phyloP scores from a whole-genome alignment of 2,329 filamentous ascomycete species.

The Fusarium camptoceras region DNA sequence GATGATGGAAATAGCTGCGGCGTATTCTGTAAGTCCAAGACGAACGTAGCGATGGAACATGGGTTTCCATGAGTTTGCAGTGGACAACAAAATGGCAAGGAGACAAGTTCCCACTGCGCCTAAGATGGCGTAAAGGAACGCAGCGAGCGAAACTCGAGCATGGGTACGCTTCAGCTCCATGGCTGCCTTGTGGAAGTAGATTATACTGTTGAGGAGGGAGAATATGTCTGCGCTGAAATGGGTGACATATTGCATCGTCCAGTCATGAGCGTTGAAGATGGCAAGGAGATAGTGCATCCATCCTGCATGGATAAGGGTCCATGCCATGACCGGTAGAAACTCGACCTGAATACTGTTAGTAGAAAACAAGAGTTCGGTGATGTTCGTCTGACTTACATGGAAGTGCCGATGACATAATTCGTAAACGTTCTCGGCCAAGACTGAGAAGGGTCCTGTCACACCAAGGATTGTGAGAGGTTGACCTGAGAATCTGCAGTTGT shows the following conservation, averaged over 20 bases:
- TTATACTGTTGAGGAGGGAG: slow-evolving; percentile 73
- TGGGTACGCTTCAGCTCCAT: slow-evolving; percentile 73
- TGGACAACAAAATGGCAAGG: slow-evolving; percentile 70
- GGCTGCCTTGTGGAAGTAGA: slow-evolving; percentile 75
- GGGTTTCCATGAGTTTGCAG: slow-evolving; percentile 70
- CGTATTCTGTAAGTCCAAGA: slow-evolving; percentile 71
- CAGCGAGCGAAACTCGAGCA: slow-evolving; percentile 66
- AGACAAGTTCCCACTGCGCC: slow-evolving; percentile 73
- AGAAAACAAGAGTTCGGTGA: not conserved
- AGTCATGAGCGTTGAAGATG: slow-evolving; percentile 75
- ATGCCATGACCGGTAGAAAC: slow-evolving; percentile 76
- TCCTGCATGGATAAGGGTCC: slow-evolving; percentile 72
- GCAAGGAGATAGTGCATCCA: slow-evolving; percentile 75
- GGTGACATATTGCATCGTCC: slow-evolving; percentile 77
- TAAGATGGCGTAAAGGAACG: slow-evolving; percentile 73
- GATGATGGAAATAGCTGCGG: slow-evolving; percentile 74
- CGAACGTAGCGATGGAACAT: slow-evolving; percentile 71
- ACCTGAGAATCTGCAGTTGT: slow-evolving; percentile 59
- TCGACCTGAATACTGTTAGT: slow-evolving; percentile 53
- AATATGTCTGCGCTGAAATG: slow-evolving; percentile 76
- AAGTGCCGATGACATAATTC: slow-evolving; percentile 66
- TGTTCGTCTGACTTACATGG: slow-evolving; percentile 53
- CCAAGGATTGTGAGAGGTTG: slow-evolving; percentile 75
- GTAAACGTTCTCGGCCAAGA: slow-evolving; percentile 74
- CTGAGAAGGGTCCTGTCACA: slow-evolving; percentile 75